Evolutionary conservation across 2,329 filamentous ascomycete species (phyloP), one percentile per base, ranked within the genome.

Genomic region (Drechslera avenae): DNA sequence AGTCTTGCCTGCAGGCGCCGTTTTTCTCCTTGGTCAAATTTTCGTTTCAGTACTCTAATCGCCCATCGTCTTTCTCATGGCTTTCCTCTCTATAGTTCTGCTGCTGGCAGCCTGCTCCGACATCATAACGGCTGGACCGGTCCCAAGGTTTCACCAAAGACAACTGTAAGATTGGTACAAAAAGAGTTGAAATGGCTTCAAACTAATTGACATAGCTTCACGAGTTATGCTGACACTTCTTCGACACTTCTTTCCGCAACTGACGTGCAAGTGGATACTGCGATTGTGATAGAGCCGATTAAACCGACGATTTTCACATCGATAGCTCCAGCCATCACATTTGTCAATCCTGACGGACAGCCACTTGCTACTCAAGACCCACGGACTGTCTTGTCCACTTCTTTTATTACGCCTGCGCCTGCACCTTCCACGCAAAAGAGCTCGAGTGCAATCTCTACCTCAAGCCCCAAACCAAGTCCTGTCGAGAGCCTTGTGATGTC

Each of bases 71-170:
- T 64, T 57, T 43, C 59, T 31, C 51, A 70, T 72, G 69, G 47
- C 58, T 56, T 39, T 66, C 39, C 52, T 62, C 56, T 51, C 37
- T 36, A 52, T 44, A 9, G 13, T 67, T 26, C 61, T 66, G 70
- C 71, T 74, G 70, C 71, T 75, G 68, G 71, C 72, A 72, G 71
- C 71, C 40, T 68, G 35, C 47, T 68, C 54, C 35, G 59, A 58
- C 45, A 50, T 52, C 12, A 58, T 64, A 58, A 60, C 64, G 23
- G 67, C 67, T 46, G 70, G 72, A 10, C 72, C 72, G 18, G 59
- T 75, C 33, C 72, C 71, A 10, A 60, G 49, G 32, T 49, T 59
- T 36, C 54, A 63, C 41, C 63, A 54, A 50, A 66, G 60, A 50
- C 58, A 62, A 33, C 46, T 68, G 70, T 72, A 59, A 62, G 71